Evolutionary conservation across 768 basidiomycete species (phyloP).

Genomic region (Tulasnella sp.): DNA sequence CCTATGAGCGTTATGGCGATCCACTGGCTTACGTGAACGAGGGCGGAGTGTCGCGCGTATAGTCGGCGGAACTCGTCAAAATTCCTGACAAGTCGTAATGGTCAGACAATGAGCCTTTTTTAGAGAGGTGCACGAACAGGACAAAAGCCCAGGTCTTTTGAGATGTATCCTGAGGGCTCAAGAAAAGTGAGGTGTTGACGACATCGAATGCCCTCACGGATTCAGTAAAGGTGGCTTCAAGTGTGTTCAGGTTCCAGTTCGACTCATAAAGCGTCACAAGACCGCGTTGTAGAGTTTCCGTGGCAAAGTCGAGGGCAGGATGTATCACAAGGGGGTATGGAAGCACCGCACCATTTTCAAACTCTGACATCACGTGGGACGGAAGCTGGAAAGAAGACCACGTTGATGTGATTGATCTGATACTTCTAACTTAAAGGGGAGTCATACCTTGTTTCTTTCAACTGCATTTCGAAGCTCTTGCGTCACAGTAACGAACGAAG

Average conservation of each 20-base stretch:
- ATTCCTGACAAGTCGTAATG: not conserved
- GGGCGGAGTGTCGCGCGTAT: not conserved
- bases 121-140: not conserved
- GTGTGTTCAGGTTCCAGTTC: not conserved
- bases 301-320: not conserved
- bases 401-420: not conserved
- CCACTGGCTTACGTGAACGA: not conserved
- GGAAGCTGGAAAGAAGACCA: not conserved
- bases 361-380: not conserved
- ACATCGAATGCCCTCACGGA: not conserved
- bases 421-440: not conserved
- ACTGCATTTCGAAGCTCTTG: not conserved
- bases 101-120: not conserved
- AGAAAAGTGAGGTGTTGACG: not conserved
- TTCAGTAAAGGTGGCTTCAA: not conserved
- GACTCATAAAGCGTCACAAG: not conserved
- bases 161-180: not conserved
- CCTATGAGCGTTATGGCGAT: not conserved
- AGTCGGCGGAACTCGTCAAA: not conserved
- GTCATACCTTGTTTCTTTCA: not conserved
- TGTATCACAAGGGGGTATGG: not conserved
- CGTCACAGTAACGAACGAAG: not conserved
- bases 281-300: not conserved
- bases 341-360: not conserved
- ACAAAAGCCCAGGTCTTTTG: not conserved